Evolutionary conservation across 805 yeast genomes (phyloP).

Genomic region (Debaryomyces tyrocola): DNA sequence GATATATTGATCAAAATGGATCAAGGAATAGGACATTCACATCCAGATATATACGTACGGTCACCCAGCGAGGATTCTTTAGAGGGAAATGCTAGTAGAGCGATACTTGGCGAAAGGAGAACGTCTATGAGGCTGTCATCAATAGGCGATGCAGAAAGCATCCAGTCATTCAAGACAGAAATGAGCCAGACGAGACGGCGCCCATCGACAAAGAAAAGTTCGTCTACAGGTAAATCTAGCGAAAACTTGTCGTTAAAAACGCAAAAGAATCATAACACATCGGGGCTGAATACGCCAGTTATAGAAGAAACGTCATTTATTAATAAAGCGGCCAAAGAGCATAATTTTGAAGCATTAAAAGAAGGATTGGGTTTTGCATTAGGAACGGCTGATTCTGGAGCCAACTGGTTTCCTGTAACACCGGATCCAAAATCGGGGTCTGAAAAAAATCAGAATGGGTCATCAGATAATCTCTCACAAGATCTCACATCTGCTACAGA

Average conservation of each 20-base stretch:
- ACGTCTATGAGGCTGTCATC: neutral
- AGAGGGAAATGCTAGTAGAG: neutral
- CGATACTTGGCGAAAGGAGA: too few species aligned
- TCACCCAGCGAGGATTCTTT: neutral
- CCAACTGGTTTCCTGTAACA: constrained; percentile 32
- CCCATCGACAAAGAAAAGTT: neutral
- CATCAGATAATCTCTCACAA: constrained; percentile 5
- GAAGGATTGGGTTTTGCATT: constrained; percentile 36
- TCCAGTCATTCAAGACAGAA: neutral
- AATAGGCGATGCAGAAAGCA: neutral
- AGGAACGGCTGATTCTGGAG: constrained; percentile 22
- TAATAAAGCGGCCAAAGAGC: constrained; percentile 24
- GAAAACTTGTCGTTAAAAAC: neutral
- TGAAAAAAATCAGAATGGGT: neutral
- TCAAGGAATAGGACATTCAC: neutral
- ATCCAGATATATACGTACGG: neutral
- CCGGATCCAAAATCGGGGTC: neutral
- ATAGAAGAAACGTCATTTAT: constrained; percentile 14
- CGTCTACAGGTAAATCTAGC: neutral
- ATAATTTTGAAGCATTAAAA: constrained; percentile 30
- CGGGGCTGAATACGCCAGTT: neutral
- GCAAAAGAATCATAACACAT: neutral
- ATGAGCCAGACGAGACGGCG: neutral
- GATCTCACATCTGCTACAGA: neutral
- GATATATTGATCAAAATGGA: neutral